phyloP scores from a whole-genome alignment of 208 protist genomes.

The Chromosphaera perkinsii region DNA sequence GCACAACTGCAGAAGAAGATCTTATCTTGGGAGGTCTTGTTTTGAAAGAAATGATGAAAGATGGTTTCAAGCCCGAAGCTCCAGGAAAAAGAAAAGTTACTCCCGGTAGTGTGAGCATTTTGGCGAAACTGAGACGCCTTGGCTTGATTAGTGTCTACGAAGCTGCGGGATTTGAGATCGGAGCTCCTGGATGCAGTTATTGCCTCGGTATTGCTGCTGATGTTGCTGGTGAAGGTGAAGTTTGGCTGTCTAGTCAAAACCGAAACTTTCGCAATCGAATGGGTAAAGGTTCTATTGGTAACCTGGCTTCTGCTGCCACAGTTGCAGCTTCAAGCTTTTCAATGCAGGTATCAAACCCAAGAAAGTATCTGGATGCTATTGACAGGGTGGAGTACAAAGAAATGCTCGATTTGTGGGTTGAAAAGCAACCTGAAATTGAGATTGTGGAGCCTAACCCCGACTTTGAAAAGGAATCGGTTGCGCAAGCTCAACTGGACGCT shows the following conservation, averaged over 20 bases:
- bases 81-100: conserved; percentile 6
- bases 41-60: background rate
- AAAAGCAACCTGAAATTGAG: background rate
- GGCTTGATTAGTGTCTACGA: conserved; percentile 10
- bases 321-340: background rate
- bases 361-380: conserved; percentile 3
- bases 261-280: conserved; percentile 17
- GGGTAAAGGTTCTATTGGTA: conserved; percentile 15
- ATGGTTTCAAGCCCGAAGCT: background rate
- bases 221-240: conserved; percentile 9
- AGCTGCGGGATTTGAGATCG: conserved; percentile 7
- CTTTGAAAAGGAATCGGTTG: background rate
- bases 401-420: background rate
- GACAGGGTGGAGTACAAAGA: conserved; percentile 1
- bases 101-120: conserved; percentile 9
- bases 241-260: conserved; percentile 13
- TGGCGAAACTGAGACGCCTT: conserved; percentile 3
- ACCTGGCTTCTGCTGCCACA: conserved; percentile 9
- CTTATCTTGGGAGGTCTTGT: conserved; percentile 9
- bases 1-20: conserved; percentile 17
- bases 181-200: conserved; percentile 9
- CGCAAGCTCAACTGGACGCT: no score
- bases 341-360: conserved; percentile 2
- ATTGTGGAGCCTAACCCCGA: conserved; percentile 5
- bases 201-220: conserved; percentile 8